A percentile compares a stretch with the other conserved stretches of the same genome.
These are phyloP conservation scores for Persicaria tinctoria DNA, from an alignment of 148 eudicot genomes.

Conservation along the genomic window DNA sequence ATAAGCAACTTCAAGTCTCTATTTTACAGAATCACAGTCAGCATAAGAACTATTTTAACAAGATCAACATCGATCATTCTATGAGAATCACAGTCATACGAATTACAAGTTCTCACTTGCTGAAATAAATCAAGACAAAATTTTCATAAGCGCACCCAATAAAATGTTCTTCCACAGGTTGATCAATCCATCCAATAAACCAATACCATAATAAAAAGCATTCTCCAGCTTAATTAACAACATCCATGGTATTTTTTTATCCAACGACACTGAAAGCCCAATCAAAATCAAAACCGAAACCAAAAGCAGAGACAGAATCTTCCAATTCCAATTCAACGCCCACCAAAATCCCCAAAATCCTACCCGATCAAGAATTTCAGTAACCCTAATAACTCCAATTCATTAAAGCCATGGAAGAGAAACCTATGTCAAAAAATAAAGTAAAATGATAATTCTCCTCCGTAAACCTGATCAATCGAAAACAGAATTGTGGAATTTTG, in stretches of 20 bases:
- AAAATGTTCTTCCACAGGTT: not conserved
- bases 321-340: not conserved
- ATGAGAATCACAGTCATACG: not conserved
- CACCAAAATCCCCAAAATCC: constrained; percentile 1
- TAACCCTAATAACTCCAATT: not conserved
- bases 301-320: not conserved
- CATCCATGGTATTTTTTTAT: not conserved
- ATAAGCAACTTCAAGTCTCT: not conserved
- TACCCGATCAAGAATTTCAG: not conserved
- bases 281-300: not conserved
- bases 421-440: not conserved
- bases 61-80: not conserved
- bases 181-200: not conserved
- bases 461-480: not conserved
- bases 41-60: not conserved
- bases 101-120: not conserved
- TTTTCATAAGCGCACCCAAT: not conserved
- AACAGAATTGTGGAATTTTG: not conserved
- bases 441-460: not conserved
- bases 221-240: not conserved
- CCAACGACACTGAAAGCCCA: not conserved
- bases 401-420: not conserved
- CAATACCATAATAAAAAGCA: not conserved
- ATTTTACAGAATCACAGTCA: not conserved
- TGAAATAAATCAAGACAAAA: not conserved